These are phyloP conservation scores for Aspergillus neoniger DNA, from an alignment of 2,329 filamentous ascomycete species.

Conservation along the genomic window DNA sequence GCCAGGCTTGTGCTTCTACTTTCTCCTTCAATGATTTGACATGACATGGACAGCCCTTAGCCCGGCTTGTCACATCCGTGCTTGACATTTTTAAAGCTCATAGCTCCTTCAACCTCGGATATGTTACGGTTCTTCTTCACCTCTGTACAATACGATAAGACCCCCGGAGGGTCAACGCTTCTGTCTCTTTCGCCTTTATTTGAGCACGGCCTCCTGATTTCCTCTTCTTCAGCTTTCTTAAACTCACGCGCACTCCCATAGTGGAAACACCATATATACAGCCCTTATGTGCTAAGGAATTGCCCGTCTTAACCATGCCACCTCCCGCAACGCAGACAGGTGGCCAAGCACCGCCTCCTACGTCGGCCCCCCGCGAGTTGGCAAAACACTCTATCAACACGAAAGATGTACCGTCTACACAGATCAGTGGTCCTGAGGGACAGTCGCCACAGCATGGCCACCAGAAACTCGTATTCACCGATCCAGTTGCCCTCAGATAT, in stretches of 20 bases:
- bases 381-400: conserved; percentile 25
- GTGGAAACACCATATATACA: conserved; percentile 11
- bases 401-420: conserved; percentile 25
- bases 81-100: conserved; percentile 9
- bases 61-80: not conserved
- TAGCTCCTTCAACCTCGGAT: conserved; percentile 20
- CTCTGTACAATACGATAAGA: conserved; percentile 27
- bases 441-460: conserved; percentile 39
- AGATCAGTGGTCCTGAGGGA: conserved; percentile 18
- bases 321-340: conserved; percentile 24
- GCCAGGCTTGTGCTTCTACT: conserved; percentile 2
- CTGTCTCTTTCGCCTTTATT: conserved; percentile 20
- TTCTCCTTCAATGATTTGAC: conserved; percentile 2
- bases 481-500: conserved; percentile 69
- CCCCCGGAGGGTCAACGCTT: conserved; percentile 30
- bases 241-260: not conserved
- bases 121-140: conserved; percentile 29
- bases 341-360: conserved; percentile 24
- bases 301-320: conserved; percentile 19
- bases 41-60: conserved; percentile 14
- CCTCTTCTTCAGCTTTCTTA: not conserved
- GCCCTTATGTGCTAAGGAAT: conserved; percentile 15
- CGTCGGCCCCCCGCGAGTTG: conserved; percentile 30
- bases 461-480: conserved; percentile 65
- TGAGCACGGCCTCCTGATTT: conserved; percentile 22